Evolutionary conservation across 495 filamentous ascomycete genomes (phyloP).

Genomic region (Neurospora pannonica): DNA sequence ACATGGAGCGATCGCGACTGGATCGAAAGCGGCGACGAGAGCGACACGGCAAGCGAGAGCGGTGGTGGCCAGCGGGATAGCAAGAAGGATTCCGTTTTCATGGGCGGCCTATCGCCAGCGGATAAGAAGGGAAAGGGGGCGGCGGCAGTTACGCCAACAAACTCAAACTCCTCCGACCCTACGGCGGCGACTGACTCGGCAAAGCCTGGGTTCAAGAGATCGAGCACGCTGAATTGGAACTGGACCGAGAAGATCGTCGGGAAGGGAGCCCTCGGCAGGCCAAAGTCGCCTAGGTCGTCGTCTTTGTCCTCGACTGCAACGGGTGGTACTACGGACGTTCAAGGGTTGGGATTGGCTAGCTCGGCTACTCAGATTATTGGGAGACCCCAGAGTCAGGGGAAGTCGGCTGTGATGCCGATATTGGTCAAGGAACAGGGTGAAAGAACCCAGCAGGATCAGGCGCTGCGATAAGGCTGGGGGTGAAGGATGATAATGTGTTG

Average conservation of each 20-base stretch:
- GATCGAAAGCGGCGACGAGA: constrained; percentile 41
- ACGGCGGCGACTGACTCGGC: neutral
- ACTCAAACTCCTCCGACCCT: neutral
- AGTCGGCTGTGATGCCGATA: neutral
- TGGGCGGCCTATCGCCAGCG: neutral
- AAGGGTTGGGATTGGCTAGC: neutral
- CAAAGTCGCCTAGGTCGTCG: neutral
- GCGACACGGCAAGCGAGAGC: constrained; percentile 27
- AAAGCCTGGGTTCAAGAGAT: constrained; percentile 1
- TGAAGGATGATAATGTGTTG: neutral
- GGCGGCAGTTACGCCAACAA: neutral
- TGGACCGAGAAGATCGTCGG: constrained; percentile 51
- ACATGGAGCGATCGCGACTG: constrained; percentile 48
- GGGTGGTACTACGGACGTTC: neutral
- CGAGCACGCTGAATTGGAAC: constrained; percentile 33
- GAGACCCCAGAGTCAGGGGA: neutral
- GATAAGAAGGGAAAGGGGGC: constrained; percentile 7
- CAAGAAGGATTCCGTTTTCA: constrained; percentile 5
- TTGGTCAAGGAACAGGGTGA: neutral
- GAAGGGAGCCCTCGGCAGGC: constrained; percentile 21
- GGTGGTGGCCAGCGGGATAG: neutral
- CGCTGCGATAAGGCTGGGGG: neutral
- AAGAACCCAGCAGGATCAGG: neutral
- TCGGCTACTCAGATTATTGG: neutral
- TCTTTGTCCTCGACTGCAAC: neutral